phyloP scores from a whole-genome alignment of 140 eudicot genomes.

The Artemisia princeps region DNA sequence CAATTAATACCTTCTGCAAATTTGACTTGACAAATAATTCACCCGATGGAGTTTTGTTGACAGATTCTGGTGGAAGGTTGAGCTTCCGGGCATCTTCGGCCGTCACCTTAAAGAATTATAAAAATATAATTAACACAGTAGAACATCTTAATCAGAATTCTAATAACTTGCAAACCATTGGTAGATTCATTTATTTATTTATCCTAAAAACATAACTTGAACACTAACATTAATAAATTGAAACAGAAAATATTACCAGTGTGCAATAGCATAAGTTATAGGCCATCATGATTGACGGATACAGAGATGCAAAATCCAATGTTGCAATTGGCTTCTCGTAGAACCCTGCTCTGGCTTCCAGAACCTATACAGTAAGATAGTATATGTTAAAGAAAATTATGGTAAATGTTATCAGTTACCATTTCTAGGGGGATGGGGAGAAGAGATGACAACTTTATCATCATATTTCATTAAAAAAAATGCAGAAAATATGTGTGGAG shows the following conservation, averaged over 20 bases:
- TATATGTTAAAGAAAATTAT: neutral
- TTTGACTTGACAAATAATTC: conserved; percentile 83
- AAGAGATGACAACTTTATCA: neutral
- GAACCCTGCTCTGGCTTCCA: conserved; percentile 88
- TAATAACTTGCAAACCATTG: conserved; percentile 10
- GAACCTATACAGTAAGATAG: conserved; percentile 53
- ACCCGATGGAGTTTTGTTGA: conserved; percentile 93
- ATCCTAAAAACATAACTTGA: conserved; percentile 18
- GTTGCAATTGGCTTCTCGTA: conserved; percentile 98
- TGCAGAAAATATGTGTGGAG: neutral
- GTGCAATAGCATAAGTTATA: conserved; percentile 97
- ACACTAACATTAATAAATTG: neutral
- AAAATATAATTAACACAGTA: conserved; percentile 10
- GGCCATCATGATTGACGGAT: conserved; percentile 99
- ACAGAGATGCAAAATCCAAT: conserved; percentile 92
- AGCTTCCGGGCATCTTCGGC: conserved; percentile 77
- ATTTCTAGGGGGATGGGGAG: neutral
- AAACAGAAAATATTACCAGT: conserved; percentile 39
- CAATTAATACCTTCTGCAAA: conserved; percentile 66
- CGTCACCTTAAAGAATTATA: conserved; percentile 53
- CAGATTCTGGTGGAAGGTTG: conserved; percentile 79
- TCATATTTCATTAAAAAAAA: neutral
- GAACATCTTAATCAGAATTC: conserved; percentile 18
- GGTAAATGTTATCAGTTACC: neutral
- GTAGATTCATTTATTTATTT: neutral